Evolutionary conservation across 306 rosid species (phyloP), one percentile per base, ranked within the genome.

Genomic region (Cucurbita pepo): DNA sequence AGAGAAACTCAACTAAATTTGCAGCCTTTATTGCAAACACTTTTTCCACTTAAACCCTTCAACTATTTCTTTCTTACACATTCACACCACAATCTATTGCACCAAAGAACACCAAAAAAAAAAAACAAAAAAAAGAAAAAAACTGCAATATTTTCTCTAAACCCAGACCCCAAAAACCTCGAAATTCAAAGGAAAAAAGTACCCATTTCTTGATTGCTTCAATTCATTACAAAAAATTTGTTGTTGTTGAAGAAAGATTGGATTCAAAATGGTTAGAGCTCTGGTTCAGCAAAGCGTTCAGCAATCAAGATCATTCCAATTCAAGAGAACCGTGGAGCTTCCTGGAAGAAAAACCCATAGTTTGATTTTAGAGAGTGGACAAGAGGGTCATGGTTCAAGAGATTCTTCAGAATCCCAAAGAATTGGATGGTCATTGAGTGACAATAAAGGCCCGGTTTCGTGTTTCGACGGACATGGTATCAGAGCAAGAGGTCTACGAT

Each of bases 251-350:
- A 56, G 37, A 22, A 56, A 36, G 45, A 40, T 77, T 21, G 54
- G 19, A 40, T 61, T 53, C 75, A 84, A 74, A n/a, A 91, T 94
- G 96, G 92, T 86, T 86, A 80, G 92, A 34, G 80, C 91, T 45
- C 81, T 87, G 45, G 34, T 76, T 40, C 77, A 80, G 22, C 86
- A 80, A 13, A 84, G 82, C 75, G 71, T 89, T 82, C 96, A 88
- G 70, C 88, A 91, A 69, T 75, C 86, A 0, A 83, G 37, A 80
- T 91, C 99, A 30, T 95, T 95, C 77, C 84, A 86, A 66, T 56
- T 91, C n/a, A 85, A 76, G 48, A 87, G 48, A 80, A 85, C 88
- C 91, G 78, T 89, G 75, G 97, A 92, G 44, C 77, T 71, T 37
- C 86, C 85, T 9, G 90, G 91, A 21, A 78, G 85, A 67, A 82